Conservation (phyloP, 2,329 filamentous ascomycete species). For the Pseudogymnoascus sp. region DNA sequence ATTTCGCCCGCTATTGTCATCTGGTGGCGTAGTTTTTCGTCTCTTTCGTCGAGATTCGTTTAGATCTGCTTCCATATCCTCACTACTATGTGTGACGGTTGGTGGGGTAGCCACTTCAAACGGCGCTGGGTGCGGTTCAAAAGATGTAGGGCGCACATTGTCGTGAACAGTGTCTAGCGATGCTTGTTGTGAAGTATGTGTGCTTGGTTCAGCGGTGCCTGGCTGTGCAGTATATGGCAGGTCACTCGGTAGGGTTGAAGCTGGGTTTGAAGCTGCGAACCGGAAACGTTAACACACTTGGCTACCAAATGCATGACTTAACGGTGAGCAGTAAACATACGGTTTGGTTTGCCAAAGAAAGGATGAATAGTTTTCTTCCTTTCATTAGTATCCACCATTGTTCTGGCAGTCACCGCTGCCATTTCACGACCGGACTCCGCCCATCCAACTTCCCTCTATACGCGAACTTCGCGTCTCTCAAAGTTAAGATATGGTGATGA, state of each 20-base stretch:
- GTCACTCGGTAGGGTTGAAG: background rate
- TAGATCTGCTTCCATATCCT: constrained; percentile 24
- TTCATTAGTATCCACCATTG: constrained; percentile 25
- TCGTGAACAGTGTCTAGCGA: background rate
- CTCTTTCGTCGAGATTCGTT: constrained; percentile 37
- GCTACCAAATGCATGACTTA: background rate
- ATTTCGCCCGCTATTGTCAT: constrained; percentile 18
- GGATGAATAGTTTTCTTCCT: constrained; percentile 25
- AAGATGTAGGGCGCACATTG: background rate
- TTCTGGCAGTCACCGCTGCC: constrained; percentile 25
- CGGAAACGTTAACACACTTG: background rate
- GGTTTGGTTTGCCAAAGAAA: constrained; percentile 26
- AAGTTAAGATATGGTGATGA: background rate
- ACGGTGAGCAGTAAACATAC: constrained; percentile 19
- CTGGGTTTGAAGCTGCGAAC: background rate
- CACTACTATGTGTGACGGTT: background rate
- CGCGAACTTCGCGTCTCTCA: constrained; percentile 24
- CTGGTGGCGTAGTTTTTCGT: constrained; percentile 32
- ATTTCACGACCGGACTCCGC: constrained; percentile 17
- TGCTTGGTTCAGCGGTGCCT: background rate
- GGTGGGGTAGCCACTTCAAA: background rate
- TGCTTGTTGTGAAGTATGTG: background rate
- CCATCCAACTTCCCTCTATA: constrained; percentile 12
- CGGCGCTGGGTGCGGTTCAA: background rate
- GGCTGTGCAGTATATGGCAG: background rate